Conservation (phyloP, 352 stramenopile species). For the Poterioochromonas sp. region DNA sequence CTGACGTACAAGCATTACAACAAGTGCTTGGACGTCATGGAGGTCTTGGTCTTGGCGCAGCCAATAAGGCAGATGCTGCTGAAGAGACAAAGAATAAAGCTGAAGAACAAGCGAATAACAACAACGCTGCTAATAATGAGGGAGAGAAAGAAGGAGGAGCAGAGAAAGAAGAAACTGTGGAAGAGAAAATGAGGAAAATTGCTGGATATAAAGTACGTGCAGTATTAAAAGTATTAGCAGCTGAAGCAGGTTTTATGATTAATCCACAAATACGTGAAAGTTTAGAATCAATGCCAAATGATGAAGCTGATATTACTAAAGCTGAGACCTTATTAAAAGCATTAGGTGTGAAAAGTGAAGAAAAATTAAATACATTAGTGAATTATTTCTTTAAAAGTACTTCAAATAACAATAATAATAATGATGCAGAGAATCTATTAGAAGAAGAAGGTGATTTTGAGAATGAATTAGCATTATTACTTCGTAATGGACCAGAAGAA, state of each 20-base stretch:
- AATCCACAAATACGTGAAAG: conserved; percentile 42
- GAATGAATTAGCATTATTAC: conserved; percentile 49
- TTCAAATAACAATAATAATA: conserved; percentile 25
- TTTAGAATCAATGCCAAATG: conserved; percentile 1
- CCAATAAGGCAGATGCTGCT: neutral
- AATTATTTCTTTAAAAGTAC: conserved; percentile 50
- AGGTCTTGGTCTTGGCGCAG: neutral
- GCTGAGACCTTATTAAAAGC: conserved; percentile 72
- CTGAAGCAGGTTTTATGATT: conserved; percentile 73
- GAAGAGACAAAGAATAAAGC: conserved; percentile 48
- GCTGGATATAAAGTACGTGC: conserved; percentile 68
- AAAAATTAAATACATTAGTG: conserved; percentile 70
- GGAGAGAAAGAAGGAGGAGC: conserved; percentile 30
- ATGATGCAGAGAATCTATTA: neutral
- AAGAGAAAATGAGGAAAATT: conserved; percentile 53
- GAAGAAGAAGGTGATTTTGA: conserved; percentile 26
- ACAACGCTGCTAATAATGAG: conserved; percentile 1
- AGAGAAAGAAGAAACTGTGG: conserved; percentile 46
- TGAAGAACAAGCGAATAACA: conserved; percentile 39
- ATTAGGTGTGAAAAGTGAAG: conserved; percentile 67
- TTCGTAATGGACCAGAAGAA: conserved; percentile 47
- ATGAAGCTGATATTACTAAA: conserved; percentile 62
- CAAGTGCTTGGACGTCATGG: neutral
- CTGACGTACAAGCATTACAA: conserved; percentile 40
- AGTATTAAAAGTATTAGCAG: conserved; percentile 69